Conservation (phyloP, 2,329 filamentous ascomycete genomes). For the Sporothrix pseudoabietina region DNA sequence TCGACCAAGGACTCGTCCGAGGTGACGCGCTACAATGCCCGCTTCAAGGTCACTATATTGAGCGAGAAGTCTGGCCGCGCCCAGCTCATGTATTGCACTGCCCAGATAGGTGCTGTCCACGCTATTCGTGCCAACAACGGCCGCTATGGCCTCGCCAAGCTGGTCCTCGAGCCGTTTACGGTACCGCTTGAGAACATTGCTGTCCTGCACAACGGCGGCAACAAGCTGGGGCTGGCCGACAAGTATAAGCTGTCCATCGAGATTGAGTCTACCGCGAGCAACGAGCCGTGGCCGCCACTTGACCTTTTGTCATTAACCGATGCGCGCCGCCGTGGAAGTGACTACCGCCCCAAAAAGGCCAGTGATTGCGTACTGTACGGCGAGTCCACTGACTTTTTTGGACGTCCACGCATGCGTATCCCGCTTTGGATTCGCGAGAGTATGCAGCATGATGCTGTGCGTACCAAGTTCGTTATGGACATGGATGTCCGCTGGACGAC, state of each 20-base stretch:
- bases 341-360: constrained; percentile 27
- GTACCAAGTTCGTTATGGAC: constrained; percentile 53
- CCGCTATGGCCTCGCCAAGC: constrained; percentile 50
- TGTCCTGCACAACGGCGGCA: constrained; percentile 52
- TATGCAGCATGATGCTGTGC: constrained; percentile 37
- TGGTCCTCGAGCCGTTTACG: constrained; percentile 55
- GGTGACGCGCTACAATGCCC: constrained; percentile 43
- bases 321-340: constrained; percentile 25
- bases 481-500: constrained; percentile 53
- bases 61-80: constrained; percentile 43
- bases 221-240: constrained; percentile 52
- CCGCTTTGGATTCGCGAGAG: constrained; percentile 44
- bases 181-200: constrained; percentile 56
- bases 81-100: constrained; percentile 56
- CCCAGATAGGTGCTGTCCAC: constrained; percentile 56
- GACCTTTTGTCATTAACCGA: constrained; percentile 42
- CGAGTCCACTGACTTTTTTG: constrained; percentile 48
- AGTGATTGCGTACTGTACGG: constrained; percentile 44
- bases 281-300: constrained; percentile 56
- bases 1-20: constrained; percentile 44
- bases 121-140: constrained; percentile 53
- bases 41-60: constrained; percentile 50
- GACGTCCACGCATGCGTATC: constrained; percentile 42
- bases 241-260: constrained; percentile 56
- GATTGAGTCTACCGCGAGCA: constrained; percentile 53